Evolutionary conservation across 371 early-diverging fungal species (phyloP).

Genomic region (Umbelopsis sp.): DNA sequence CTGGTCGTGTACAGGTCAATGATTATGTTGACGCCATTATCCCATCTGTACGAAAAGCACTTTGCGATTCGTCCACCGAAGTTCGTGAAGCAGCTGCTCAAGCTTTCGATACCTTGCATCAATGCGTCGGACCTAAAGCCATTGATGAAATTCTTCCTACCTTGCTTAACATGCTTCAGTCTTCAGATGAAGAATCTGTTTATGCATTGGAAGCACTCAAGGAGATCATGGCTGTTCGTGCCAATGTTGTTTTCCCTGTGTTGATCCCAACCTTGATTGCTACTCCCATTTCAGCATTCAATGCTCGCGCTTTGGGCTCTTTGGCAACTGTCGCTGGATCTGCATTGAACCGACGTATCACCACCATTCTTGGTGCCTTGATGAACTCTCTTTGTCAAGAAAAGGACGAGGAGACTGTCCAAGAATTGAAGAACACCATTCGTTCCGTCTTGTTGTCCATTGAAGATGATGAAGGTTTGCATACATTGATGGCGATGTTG

Average conservation of each 20-base stretch:
- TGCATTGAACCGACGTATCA: constrained; percentile 82
- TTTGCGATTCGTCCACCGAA: constrained; percentile 75
- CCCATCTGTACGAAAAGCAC: constrained; percentile 79
- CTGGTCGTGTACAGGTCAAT: constrained; percentile 78
- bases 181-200: constrained; percentile 63
- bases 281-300: constrained; percentile 88
- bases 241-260: constrained; percentile 95
- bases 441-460: constrained; percentile 69
- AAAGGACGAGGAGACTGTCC: constrained; percentile 69
- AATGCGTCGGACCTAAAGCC: constrained; percentile 86
- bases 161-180: constrained; percentile 79
- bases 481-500: constrained; percentile 69
- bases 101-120: constrained; percentile 93
- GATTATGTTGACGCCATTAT: constrained; percentile 86
- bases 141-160: constrained; percentile 92
- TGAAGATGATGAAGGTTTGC: constrained; percentile 79
- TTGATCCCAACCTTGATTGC: constrained; percentile 90
- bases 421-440: constrained; percentile 70
- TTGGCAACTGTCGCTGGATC: constrained; percentile 91
- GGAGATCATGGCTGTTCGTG: constrained; percentile 95
- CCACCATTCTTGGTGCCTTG: constrained; percentile 78
- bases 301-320: constrained; percentile 89
- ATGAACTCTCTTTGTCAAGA: constrained; percentile 71
- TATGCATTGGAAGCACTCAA: constrained; percentile 93
- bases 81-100: constrained; percentile 95